Conservation (phyloP, 2,329 filamentous ascomycete genomes). For the Diaporthe sp. region DNA sequence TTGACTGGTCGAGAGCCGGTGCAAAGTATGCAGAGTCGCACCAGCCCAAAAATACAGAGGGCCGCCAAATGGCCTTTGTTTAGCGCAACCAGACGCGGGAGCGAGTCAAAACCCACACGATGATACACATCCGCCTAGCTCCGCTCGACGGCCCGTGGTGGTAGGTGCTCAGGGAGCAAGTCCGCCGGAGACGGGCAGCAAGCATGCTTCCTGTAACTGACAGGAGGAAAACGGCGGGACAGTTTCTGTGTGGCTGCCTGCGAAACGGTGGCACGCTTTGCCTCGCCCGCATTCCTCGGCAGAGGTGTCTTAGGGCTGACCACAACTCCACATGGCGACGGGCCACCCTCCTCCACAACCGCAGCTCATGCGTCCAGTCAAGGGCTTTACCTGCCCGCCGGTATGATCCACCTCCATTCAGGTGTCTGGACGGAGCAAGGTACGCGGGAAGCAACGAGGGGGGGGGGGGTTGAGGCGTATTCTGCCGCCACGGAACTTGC, state of each 20-base stretch:
- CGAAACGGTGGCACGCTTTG: slow-evolving; percentile 18
- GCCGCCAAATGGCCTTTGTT: background rate
- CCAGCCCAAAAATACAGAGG: background rate
- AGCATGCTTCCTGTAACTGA: background rate
- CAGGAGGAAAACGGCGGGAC: background rate
- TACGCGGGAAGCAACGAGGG: background rate
- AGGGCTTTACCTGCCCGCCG: slow-evolving; percentile 27
- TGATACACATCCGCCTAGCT: background rate
- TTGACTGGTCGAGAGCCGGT: background rate
- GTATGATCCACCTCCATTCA: slow-evolving; percentile 14
- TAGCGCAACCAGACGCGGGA: slow-evolving; percentile 12
- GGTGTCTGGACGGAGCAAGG: background rate
- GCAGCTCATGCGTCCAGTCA: slow-evolving; percentile 15
- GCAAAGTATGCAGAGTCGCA: background rate
- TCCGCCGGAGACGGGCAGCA: background rate
- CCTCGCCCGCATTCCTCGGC: slow-evolving; percentile 21
- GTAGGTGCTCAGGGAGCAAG: background rate
- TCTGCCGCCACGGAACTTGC: background rate
- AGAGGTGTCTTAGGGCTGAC: slow-evolving; percentile 29
- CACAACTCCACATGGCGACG: slow-evolving; percentile 10
- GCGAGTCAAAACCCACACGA: slow-evolving; percentile 8
- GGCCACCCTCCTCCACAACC: background rate
- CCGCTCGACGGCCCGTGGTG: slow-evolving; percentile 10
- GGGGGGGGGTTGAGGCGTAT: background rate
- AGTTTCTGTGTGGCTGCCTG: background rate